Evolutionary conservation across 441 rosid species (phyloP).

Genomic region (Euphorbia neoarborescens): DNA sequence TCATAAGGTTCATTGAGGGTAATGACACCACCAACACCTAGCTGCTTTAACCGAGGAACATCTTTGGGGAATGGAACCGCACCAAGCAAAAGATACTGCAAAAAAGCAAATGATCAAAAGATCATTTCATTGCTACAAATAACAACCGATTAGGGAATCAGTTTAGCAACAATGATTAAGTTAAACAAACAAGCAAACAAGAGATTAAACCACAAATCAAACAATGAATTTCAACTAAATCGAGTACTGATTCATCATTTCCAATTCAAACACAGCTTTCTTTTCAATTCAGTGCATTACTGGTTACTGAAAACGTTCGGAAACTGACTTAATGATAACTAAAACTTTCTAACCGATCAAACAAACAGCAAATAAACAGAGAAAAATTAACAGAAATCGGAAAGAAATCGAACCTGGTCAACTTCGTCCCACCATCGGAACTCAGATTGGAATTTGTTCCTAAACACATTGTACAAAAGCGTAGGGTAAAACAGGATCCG

Average conservation of each 20-base stretch:
- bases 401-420: conserved; percentile 34
- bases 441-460: conserved; percentile 47
- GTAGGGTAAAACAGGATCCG: conserved; percentile 57
- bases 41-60: conserved; percentile 53
- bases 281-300: not conserved
- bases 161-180: not conserved
- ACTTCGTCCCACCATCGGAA: conserved; percentile 64
- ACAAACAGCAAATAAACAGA: not conserved
- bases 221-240: not conserved
- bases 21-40: conserved; percentile 72
- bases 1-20: conserved; percentile 79
- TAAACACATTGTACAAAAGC: conserved; percentile 43
- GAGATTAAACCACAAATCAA: not conserved
- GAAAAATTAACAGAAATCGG: not conserved
- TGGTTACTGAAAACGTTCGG: not conserved
- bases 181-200: not conserved
- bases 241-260: not conserved
- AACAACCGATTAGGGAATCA: not conserved
- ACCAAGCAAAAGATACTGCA: conserved; percentile 60
- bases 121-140: not conserved
- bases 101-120: not conserved
- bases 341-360: not conserved
- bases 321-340: not conserved
- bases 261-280: conserved; percentile 2
- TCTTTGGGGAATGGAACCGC: conserved; percentile 86